These are phyloP conservation scores for Ophiostoma novo-ulmi DNA, from an alignment of 2,329 filamentous ascomycete genomes.

Conservation along the genomic window DNA sequence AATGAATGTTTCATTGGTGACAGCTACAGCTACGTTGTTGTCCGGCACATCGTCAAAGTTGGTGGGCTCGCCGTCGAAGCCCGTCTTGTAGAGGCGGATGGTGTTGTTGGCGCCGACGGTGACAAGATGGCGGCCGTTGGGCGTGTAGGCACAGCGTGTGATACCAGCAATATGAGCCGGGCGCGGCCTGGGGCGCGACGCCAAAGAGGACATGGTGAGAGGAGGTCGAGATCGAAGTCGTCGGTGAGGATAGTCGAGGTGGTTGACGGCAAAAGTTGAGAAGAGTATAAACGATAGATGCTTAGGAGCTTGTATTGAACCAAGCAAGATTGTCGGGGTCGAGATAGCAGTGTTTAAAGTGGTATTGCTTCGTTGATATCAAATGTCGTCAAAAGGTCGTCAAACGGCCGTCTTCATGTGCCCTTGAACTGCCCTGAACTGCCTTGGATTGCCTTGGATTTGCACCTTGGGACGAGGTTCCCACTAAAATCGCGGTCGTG, in stretches of 20 bases:
- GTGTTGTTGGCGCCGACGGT: conserved; percentile 93
- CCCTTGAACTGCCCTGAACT: neutral
- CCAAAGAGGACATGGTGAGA: conserved; percentile 26
- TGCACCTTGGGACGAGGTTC: neutral
- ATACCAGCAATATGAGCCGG: conserved; percentile 78
- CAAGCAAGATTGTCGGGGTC: neutral
- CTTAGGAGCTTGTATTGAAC: neutral
- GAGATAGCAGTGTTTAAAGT: neutral
- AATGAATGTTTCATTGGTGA: conserved; percentile 76
- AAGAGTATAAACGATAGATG: neutral
- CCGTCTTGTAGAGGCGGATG: conserved; percentile 86
- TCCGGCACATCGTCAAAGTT: conserved; percentile 91
- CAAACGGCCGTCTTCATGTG: neutral
- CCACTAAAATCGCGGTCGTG: conserved; percentile 14
- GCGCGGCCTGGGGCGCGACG: conserved; percentile 53
- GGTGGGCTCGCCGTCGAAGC: conserved; percentile 83
- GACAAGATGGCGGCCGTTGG: conserved; percentile 77
- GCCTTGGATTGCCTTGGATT: conserved; percentile 1
- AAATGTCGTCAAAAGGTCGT: neutral
- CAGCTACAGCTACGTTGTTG: conserved; percentile 72
- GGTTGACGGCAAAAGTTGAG: neutral
- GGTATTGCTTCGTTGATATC: neutral
- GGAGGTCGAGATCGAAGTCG: neutral
- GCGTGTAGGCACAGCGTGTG: conserved; percentile 84
- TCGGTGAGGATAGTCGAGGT: neutral